These are phyloP conservation scores for Candida mattraensis DNA, from an alignment of 805 yeast genomes.

Conservation along the genomic window DNA sequence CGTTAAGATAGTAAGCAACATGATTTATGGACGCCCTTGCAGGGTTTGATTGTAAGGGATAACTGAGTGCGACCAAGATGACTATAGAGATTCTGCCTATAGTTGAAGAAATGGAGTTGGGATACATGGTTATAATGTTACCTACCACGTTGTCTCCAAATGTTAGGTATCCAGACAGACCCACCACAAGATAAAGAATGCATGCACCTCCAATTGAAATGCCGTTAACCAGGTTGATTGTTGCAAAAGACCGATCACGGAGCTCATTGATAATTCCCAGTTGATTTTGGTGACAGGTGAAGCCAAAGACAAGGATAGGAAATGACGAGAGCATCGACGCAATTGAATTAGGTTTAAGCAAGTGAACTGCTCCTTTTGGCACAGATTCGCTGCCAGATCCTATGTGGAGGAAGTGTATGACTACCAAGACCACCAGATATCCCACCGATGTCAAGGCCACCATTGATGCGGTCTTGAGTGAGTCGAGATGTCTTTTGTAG, in stretches of 20 bases:
- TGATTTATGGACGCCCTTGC: slow-evolving; percentile 81
- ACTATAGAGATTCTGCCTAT: slow-evolving; percentile 82
- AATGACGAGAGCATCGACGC: slow-evolving; percentile 63
- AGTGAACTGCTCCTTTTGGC: slow-evolving; percentile 49
- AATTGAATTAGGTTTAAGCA: slow-evolving; percentile 46
- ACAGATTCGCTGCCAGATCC: slow-evolving; percentile 53
- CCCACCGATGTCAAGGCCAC: slow-evolving; percentile 80
- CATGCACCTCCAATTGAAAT: slow-evolving; percentile 61
- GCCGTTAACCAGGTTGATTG: slow-evolving; percentile 47
- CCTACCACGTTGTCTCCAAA: slow-evolving; percentile 81
- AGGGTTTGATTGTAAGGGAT: slow-evolving; percentile 89
- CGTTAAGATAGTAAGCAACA: slow-evolving; percentile 53
- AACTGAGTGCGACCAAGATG: slow-evolving; percentile 76
- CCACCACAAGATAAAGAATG: slow-evolving; percentile 65
- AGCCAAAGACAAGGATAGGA: slow-evolving; percentile 93
- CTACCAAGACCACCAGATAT: slow-evolving; percentile 70
- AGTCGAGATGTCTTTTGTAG: slow-evolving; percentile 71
- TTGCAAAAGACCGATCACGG: slow-evolving; percentile 47
- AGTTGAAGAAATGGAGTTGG: slow-evolving; percentile 61
- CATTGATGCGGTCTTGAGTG: slow-evolving; percentile 82
- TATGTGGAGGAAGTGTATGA: slow-evolving; percentile 67
- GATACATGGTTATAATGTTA: slow-evolving; percentile 78
- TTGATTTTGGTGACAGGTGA: slow-evolving; percentile 95
- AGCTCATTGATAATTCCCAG: slow-evolving; percentile 86
- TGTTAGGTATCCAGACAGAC: slow-evolving; percentile 79